Percentiles rank a stretch among this genome's conserved stretches.
phyloP scores from a whole-genome alignment of 2,329 filamentous ascomycete genomes.

The Hymenoscyphus salicellus region DNA sequence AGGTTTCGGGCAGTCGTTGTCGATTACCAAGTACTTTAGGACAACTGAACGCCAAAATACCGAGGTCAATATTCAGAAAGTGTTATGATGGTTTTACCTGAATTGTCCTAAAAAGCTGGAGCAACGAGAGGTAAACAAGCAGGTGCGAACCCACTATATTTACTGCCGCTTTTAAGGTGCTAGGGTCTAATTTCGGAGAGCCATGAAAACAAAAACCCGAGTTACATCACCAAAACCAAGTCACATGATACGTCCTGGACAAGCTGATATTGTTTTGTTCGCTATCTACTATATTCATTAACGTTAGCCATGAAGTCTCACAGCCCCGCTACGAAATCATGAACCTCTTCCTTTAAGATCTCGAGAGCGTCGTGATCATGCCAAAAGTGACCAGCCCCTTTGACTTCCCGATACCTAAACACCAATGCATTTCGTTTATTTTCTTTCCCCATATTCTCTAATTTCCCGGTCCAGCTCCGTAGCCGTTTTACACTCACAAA shows the following conservation, averaged over 20 bases:
- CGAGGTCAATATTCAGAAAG: too few relatives aligned
- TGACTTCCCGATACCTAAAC: conserved; percentile 45
- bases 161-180: too few relatives aligned
- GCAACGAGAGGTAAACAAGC: too few relatives aligned
- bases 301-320: background rate
- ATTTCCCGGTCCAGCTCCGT: conserved; percentile 59
- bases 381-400: conserved; percentile 54
- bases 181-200: too few relatives aligned
- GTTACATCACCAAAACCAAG: background rate
- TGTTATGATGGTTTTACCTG: too few relatives aligned
- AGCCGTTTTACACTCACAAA: conserved; percentile 68
- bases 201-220: background rate
- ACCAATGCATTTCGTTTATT: conserved; percentile 7
- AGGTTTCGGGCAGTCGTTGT: too few relatives aligned
- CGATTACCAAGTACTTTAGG: too few relatives aligned
- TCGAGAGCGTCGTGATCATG: conserved; percentile 26
- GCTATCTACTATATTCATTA: background rate
- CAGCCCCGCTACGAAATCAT: conserved; percentile 17
- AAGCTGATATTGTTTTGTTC: background rate
- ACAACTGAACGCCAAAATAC: too few relatives aligned
- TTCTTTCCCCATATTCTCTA: conserved; percentile 38
- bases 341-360: conserved; percentile 26
- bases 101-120: too few relatives aligned
- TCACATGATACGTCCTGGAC: background rate
- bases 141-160: too few relatives aligned